Conservation (phyloP, 2,329 filamentous ascomycete genomes). For the Keithomyces neogunnii region DNA sequence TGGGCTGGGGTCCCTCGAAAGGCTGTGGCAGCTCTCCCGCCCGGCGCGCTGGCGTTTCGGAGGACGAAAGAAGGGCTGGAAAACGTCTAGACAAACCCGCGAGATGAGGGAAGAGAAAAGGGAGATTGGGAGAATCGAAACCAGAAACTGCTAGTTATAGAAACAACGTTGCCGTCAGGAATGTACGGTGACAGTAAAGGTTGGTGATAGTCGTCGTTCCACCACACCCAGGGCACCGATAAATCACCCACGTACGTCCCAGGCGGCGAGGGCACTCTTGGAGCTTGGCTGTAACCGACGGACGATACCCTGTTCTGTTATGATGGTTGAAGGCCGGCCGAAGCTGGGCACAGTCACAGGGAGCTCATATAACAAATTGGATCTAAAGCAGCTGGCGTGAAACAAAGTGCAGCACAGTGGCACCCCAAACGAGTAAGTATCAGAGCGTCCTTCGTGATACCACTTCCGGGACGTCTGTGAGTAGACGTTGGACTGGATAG, state of each 20-base stretch:
- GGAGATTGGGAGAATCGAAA: no score
- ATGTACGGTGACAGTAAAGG: no score
- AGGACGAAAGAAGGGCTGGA: no score
- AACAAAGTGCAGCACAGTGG: slow-evolving; percentile 45
- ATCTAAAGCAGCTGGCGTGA: slow-evolving; percentile 31
- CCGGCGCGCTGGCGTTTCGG: no score
- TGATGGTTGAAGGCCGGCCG: neutral
- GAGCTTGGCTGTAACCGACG: neutral
- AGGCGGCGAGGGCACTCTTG: no score
- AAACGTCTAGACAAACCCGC: no score
- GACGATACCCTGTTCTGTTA: neutral
- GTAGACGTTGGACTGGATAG: slow-evolving; percentile 31
- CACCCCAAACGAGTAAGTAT: slow-evolving; percentile 22
- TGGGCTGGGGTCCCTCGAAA: neutral
- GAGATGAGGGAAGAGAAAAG: no score
- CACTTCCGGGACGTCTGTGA: slow-evolving; percentile 37
- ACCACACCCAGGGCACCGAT: no score
- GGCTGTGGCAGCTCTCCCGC: neutral
- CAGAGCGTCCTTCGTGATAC: slow-evolving; percentile 32
- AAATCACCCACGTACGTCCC: no score
- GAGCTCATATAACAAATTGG: slow-evolving; percentile 5
- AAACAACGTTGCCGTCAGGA: no score
- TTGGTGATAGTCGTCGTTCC: no score
- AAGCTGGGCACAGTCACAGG: neutral
- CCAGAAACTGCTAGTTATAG: no score